Conservation (phyloP, 768 basidiomycete genomes). For the Baorangia bicolor region DNA sequence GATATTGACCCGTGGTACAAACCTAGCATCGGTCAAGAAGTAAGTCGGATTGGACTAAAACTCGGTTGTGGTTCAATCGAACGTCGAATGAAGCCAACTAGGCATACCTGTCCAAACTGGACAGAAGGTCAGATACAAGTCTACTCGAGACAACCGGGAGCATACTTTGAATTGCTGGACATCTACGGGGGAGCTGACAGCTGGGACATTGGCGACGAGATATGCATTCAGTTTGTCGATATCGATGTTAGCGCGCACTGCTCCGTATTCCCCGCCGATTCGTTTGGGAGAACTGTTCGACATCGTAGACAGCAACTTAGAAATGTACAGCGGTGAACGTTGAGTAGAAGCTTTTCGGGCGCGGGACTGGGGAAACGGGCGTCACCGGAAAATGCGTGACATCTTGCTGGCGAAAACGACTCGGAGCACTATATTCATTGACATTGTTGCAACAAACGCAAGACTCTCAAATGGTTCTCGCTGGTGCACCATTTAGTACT, state of each 20-base stretch:
- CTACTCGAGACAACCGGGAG: neutral
- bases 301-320: conserved; percentile 13
- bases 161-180: conserved; percentile 93
- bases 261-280: conserved; percentile 75
- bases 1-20: conserved; percentile 22
- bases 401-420: neutral
- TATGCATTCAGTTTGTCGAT: conserved; percentile 62
- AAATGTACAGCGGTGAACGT: neutral
- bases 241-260: conserved; percentile 70
- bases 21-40: conserved; percentile 80
- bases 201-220: conserved; percentile 53
- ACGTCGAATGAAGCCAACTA: neutral
- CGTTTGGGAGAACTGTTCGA: conserved; percentile 35
- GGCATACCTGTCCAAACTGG: conserved; percentile 83
- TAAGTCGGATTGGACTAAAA: conserved; percentile 93
- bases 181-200: conserved; percentile 60
- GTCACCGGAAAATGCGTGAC: neutral
- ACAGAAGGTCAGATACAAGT: conserved; percentile 1
- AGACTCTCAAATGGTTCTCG: neutral
- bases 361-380: neutral
- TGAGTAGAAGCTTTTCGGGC: too few species aligned
- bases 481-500: neutral
- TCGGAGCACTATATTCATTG: neutral
- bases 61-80: neutral
- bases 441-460: neutral